Conservation (phyloP, 2,329 filamentous ascomycete species). For the Hypoxylon sp. region DNA sequence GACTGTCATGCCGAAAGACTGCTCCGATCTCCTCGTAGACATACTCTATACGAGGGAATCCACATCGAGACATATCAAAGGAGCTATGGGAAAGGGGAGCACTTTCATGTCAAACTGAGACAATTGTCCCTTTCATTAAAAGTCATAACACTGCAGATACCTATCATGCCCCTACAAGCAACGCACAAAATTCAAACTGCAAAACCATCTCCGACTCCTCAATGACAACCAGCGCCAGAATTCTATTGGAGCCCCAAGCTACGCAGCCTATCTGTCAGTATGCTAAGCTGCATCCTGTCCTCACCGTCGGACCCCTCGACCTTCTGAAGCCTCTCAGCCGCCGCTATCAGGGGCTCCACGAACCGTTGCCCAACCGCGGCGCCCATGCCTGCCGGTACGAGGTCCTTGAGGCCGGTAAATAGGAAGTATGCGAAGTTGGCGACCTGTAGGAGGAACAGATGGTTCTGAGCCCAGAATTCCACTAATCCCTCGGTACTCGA, state of each 20-base stretch:
- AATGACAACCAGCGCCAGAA: not conserved
- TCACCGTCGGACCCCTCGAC: slow-evolving; percentile 53
- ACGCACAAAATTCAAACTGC: not conserved
- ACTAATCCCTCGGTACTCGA: slow-evolving; percentile 59
- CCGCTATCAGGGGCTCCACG: slow-evolving; percentile 64
- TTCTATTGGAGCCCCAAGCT: slow-evolving; percentile 57
- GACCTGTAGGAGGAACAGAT: slow-evolving; percentile 69
- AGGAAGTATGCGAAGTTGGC: slow-evolving; percentile 73
- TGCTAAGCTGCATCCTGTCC: slow-evolving; percentile 56
- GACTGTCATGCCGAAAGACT: not conserved
- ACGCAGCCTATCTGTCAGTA: slow-evolving; percentile 59
- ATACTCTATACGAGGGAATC: no score
- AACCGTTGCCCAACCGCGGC: slow-evolving; percentile 71
- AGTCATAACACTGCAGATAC: not conserved
- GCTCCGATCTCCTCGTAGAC: not conserved
- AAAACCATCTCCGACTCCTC: not conserved
- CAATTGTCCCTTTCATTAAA: not conserved
- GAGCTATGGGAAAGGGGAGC: not conserved
- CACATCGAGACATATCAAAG: not conserved
- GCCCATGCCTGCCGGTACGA: slow-evolving; percentile 69
- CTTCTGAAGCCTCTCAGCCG: slow-evolving; percentile 53
- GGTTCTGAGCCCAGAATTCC: slow-evolving; percentile 66
- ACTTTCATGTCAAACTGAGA: not conserved
- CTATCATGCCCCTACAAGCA: not conserved
- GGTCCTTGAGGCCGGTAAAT: slow-evolving; percentile 61